Percentiles rank a stretch among this genome's conserved stretches.
phyloP scores from a whole-genome alignment of 2,329 filamentous ascomycete genomes.

The Pseudogymnoascus sp. region DNA sequence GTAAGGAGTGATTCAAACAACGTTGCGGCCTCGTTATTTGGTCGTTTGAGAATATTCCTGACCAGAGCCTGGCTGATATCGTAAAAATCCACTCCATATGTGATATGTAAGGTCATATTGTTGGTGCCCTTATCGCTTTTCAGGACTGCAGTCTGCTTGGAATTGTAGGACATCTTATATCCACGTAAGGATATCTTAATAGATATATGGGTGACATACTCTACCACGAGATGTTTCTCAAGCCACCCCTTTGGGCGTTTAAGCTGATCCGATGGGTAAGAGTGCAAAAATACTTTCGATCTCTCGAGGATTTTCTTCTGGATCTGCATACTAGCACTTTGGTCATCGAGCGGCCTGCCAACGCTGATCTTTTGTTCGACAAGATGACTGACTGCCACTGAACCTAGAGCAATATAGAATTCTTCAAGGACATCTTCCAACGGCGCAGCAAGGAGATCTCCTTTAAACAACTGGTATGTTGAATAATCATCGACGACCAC shows the following conservation, averaged over 20 bases:
- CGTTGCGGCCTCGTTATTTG: constrained; percentile 80
- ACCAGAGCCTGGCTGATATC: constrained; percentile 87
- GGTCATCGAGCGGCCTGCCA: constrained; percentile 51
- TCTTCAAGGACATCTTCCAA: constrained; percentile 80
- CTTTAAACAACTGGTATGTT: constrained; percentile 81
- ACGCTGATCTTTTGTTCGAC: constrained; percentile 72
- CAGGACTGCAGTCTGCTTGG: constrained; percentile 68
- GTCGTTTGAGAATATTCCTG: constrained; percentile 67
- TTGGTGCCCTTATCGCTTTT: constrained; percentile 42
- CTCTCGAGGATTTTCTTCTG: constrained; percentile 80
- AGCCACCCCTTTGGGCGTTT: constrained; percentile 86
- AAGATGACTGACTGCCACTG: constrained; percentile 64
- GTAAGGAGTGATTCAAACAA: constrained; percentile 88
- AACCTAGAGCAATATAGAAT: constrained; percentile 77
- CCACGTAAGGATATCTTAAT: constrained; percentile 69
- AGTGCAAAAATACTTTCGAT: constrained; percentile 82
- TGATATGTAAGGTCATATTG: constrained; percentile 67
- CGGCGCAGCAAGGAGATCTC: constrained; percentile 74
- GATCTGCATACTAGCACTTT: constrained; percentile 59
- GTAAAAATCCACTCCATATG: constrained; percentile 69
- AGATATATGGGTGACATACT: constrained; percentile 69
- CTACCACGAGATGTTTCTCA: constrained; percentile 72
- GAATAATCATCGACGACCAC: constrained; percentile 83
- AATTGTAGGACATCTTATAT: constrained; percentile 59
- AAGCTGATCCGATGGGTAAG: constrained; percentile 61